Evolutionary conservation across 2,329 filamentous ascomycete species (phyloP), one percentile per base, ranked within the genome.

Genomic region (Diaporthe ampelina): DNA sequence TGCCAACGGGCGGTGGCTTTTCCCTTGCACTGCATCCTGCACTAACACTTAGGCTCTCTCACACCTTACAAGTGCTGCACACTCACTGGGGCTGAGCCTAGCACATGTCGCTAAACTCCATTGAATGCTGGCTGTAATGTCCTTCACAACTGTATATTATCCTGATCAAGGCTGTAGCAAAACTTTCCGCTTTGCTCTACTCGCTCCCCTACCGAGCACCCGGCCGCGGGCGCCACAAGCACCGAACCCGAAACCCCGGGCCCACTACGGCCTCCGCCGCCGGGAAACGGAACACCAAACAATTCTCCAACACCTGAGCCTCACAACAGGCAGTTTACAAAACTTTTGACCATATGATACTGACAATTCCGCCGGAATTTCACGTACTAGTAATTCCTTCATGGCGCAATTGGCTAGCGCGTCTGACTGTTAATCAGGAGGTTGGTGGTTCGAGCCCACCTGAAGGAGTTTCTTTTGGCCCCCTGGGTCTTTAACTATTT

Each of bases 381-480:
- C 45, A 48, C 45, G 6, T 48, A 7, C 19, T n/a, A n/a, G 45
- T 21, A 21, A 48, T 48, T 67, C 61, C 43, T 67, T 48, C 61
- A 26, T 91, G 82, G 83, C 84, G 76, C 83, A 85, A 80, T 87
- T 88, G 88, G 88, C 86, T 89, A 89, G 87, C 87, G 87, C 87
- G 88, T 89, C 84, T 86, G 87, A 89, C 87, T 89, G 87, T 89
- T 89, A 89, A 83, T 83, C 80, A 37, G 15, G 77, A 74, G 76
- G 73, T 78, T 70, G 50, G 37, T 73, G 63, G 74, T 73, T 73
- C 70, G 74, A 70, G 50, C 72, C 72, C 72, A 70, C 45, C 35
- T n/a, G 52, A 17, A 57, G 58, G 59, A 73, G 59, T n/a, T 24
- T 1, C 29, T 37, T 72, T 48, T n/a, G n/a, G n/a, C n/a, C n/a